Conservation (phyloP, 2,329 filamentous ascomycete genomes). For the Sarocladium kiliense region DNA sequence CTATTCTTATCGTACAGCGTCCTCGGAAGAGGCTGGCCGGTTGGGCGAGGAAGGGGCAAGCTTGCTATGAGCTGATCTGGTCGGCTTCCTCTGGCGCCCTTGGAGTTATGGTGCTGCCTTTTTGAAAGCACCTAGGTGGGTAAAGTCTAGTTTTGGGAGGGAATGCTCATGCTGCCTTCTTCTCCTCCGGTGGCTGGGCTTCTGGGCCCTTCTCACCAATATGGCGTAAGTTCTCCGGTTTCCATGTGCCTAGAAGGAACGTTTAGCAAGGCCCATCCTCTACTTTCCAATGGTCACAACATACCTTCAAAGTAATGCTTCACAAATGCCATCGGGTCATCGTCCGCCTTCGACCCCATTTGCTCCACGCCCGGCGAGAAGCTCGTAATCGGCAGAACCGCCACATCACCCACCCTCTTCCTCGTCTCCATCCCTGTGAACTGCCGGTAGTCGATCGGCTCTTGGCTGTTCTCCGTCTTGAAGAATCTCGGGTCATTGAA, state of each 20-base stretch:
- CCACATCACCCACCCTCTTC: conserved; percentile 88
- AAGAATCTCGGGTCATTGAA: conserved; percentile 91
- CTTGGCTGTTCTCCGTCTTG: conserved; percentile 60
- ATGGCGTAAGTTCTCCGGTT: conserved; percentile 65
- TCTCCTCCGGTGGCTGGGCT: conserved; percentile 9
- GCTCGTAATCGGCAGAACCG: conserved; percentile 91
- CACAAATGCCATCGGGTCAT: conserved; percentile 95
- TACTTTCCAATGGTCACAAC: conserved; percentile 17
- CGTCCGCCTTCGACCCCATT: conserved; percentile 83
- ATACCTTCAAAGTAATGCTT: conserved; percentile 94
- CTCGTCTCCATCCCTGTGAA: conserved; percentile 82
- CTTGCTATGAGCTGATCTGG: too few species aligned
- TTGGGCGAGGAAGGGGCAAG: too few species aligned
- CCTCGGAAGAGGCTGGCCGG: too few species aligned
- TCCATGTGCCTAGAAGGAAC: conserved; percentile 61
- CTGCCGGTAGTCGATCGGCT: conserved; percentile 76
- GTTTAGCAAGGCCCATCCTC: background rate
- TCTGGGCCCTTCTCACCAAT: conserved; percentile 46
- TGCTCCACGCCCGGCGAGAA: conserved; percentile 93
- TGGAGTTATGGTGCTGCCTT: too few species aligned
- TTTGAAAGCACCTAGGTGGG: too few species aligned
- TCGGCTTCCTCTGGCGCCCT: too few species aligned
- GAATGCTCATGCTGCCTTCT: background rate
- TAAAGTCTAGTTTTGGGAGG: too few species aligned
- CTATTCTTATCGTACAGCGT: too few species aligned